Evolutionary conservation across 1,284 basidiomycete species (phyloP).

Genomic region (Cryptococcus sp.): DNA sequence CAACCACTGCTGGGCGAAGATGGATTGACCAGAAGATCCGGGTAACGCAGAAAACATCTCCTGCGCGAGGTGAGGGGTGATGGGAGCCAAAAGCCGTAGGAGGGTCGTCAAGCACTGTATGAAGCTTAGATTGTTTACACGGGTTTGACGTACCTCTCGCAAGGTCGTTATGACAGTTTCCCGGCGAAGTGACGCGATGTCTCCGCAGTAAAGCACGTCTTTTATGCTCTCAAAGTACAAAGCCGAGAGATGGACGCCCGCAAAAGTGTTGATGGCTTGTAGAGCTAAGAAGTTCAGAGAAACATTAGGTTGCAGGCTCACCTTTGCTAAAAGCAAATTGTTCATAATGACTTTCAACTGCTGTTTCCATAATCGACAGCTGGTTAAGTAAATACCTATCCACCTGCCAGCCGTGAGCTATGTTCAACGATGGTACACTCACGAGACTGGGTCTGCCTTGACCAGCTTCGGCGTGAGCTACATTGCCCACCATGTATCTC

Average conservation of each 20-base stretch:
- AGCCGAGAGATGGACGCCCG: constrained; percentile 53
- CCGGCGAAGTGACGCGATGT: constrained; percentile 55
- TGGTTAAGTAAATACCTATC: constrained; percentile 85
- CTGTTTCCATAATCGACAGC: constrained; percentile 65
- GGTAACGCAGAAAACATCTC: constrained; percentile 63
- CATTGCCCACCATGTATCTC: constrained; percentile 84
- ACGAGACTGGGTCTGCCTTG: not conserved
- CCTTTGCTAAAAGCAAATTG: constrained; percentile 80
- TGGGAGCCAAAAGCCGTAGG: constrained; percentile 72
- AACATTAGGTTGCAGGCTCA: constrained; percentile 35
- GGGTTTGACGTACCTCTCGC: constrained; percentile 58
- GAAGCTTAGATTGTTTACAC: not conserved
- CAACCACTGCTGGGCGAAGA: constrained; percentile 54
- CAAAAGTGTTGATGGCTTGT: constrained; percentile 47
- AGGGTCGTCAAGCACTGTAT: constrained; percentile 55
- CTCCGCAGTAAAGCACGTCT: constrained; percentile 80
- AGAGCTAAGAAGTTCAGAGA: constrained; percentile 54
- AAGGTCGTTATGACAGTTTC: constrained; percentile 66
- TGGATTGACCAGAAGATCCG: not conserved
- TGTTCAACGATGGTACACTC: constrained; percentile 30
- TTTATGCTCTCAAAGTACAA: constrained; percentile 88
- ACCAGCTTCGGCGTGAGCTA: constrained; percentile 47
- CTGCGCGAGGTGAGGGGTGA: constrained; percentile 87
- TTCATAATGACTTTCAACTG: constrained; percentile 64
- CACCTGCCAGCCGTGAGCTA: constrained; percentile 51